Base-by-base conservation (phyloP, 163 green algal genomes). In the Scenedesmus sp. region DNA sequence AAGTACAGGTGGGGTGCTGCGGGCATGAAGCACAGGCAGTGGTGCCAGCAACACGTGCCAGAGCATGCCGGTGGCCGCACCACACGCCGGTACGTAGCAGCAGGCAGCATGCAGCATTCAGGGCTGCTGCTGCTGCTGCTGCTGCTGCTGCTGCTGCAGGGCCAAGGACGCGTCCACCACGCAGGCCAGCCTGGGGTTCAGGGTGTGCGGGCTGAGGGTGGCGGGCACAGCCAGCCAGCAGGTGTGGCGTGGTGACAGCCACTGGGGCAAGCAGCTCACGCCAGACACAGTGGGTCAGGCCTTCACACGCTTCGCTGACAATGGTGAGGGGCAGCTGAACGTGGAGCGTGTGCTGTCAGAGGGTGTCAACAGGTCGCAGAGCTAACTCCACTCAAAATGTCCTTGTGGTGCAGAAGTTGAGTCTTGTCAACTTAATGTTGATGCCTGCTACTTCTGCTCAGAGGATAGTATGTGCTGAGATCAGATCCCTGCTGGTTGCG, bases 161-260 rank as follows among this genome's bases (percentile, higher is more conserved):
- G n/a, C 26, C 16, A 99, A 99, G 94, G 97, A 99, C 59, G 85
- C 49, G 22, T 76, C 53, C 24, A 99, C 97, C 79, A 98, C 95
- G 2, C 95, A 98, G 90, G 76, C 92, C 16, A 91, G 70, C 2
- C 87, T 98, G 46, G 97, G 97, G 26, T 99, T 97, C 93, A 95
- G 97, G 51, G 91, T 99, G 40, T 99, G 96, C 56, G 97, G 97
- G 65, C 95, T 98, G 93, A 94, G 97, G 93, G 93, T 95, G 81
- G 46, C 79, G 30, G 26, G n/a, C 0, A 4, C 26, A 20, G 43
- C 22, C n/a, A 90, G 44, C 13, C 22, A 44, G 30, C 33, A 78
- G 35, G 43, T 61, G 26, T 89, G 78, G 88, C 70, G 56, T 5
- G 44, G 94, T 88, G 96, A 95, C 94, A 61, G 96, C 86, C 70